Base-by-base conservation (phyloP, 75 land plant genomes). In the Adiantum capillusveneris region DNA sequence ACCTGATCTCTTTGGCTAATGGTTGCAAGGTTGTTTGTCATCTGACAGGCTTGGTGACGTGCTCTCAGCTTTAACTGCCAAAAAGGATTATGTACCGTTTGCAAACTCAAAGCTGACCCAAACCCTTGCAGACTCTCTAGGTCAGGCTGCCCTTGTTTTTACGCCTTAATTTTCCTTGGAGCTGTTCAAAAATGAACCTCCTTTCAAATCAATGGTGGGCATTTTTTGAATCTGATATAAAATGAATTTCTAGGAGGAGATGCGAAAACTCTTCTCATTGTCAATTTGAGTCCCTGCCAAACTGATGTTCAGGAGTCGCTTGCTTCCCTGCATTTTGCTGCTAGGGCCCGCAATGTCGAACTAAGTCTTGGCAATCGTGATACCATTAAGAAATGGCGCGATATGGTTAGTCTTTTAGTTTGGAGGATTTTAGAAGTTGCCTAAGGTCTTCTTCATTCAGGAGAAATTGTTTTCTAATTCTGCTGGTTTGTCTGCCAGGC, bases 301-400 rank as follows among this genome's bases (percentile, higher is more conserved):
- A 57, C 65, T 55, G 83, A 82, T 71, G 21, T 84, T 20, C 73
- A 81, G n/a, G 85, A 83, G 65, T 86, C 99, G 43, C 27, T 90
- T 49, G 80, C 91, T 31, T 70, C 99, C 25, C 80, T 95, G 31
- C 82, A 85, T 56, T 95, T 86, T 69, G 75, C 81, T 65, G 72
- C 96, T 6, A 82, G 99, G 63, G 91, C 99, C 29, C 79, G 91
- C 20, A 90, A 78, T 84, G 76, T 84, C 50, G 88, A 84, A 52
- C 65, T 84, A 51, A 95, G 90, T 60, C 89, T 95, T 69, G 88
- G 91, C 61, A 86, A 82, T 72, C 84, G 85, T 21, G 99, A 94
- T 69, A 93, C 90, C 0, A 86, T 89, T 20, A 89, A 88, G 74
- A 93, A 86, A 67, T 93, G 95, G 95, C 78, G 85, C 69, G 95